A percentile compares a stretch with the other conserved stretches of the same genome.
Conservation (phyloP, 257 asterid species). For the Gynochthodes officinalis region DNA sequence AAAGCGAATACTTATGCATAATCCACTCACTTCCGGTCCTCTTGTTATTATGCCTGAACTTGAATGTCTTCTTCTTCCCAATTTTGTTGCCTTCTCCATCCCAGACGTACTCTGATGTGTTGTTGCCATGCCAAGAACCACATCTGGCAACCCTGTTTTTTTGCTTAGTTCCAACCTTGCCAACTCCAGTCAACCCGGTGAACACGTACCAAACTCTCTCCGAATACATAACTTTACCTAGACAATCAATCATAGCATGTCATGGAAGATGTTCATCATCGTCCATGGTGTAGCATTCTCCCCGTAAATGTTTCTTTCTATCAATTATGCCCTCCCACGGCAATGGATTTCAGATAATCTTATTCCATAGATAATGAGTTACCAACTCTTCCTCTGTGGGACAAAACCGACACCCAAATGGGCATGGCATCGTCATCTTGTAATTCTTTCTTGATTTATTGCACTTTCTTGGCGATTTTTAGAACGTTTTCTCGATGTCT, state of each 20-base stretch:
- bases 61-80: neutral
- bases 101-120: neutral
- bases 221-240: neutral
- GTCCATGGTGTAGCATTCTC: neutral
- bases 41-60: neutral
- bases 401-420: neutral
- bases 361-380: neutral
- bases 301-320: neutral
- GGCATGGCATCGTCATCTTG: too few species aligned
- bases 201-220: neutral
- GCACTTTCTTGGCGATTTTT: too few species aligned
- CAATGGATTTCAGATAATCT: neutral
- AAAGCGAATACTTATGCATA: neutral
- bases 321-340: neutral
- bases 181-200: neutral
- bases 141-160: neutral
- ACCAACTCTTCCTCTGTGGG: neutral
- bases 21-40: neutral
- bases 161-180: too few species aligned
- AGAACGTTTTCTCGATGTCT: too few species aligned
- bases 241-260: neutral
- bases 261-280: neutral
- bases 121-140: neutral
- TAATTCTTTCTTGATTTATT: too few species aligned
- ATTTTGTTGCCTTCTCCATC: neutral